These are phyloP conservation scores for Saccharomycopsis synnaedendra DNA, from an alignment of 805 yeast genomes.

Conservation along the genomic window DNA sequence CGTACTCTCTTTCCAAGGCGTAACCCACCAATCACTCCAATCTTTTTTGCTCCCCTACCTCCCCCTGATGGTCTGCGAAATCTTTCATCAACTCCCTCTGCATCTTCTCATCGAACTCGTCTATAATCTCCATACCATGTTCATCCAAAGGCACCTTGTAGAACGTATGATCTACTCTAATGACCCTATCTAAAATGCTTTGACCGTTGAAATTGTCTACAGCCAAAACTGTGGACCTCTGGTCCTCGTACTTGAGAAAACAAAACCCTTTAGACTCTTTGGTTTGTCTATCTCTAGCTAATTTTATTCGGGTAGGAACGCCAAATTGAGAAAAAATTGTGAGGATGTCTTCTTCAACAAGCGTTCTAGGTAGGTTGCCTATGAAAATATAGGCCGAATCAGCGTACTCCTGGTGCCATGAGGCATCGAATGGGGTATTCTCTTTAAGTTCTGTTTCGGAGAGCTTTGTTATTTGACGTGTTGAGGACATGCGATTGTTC, in stretches of 20 bases:
- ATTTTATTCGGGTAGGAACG: slow-evolving; percentile 62
- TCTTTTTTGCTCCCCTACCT: neutral
- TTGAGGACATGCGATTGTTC: neutral
- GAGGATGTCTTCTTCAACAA: slow-evolving; percentile 67
- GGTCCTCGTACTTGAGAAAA: slow-evolving; percentile 74
- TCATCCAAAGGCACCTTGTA: slow-evolving; percentile 17
- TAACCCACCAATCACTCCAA: too few species aligned
- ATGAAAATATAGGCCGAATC: slow-evolving; percentile 69
- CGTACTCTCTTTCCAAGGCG: too few species aligned
- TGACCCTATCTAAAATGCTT: neutral
- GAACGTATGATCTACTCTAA: slow-evolving; percentile 11
- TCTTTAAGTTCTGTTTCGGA: slow-evolving; percentile 58
- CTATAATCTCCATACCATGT: slow-evolving; percentile 13
- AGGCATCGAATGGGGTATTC: slow-evolving; percentile 47
- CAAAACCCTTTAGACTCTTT: slow-evolving; percentile 59
- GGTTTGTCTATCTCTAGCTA: slow-evolving; percentile 31
- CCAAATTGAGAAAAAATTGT: slow-evolving; percentile 85
- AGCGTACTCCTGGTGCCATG: slow-evolving; percentile 83
- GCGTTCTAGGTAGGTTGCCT: slow-evolving; percentile 54
- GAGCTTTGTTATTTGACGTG: slow-evolving; percentile 35
- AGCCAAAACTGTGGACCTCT: slow-evolving; percentile 69
- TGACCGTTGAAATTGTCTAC: slow-evolving; percentile 79
- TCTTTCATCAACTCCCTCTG: slow-evolving; percentile 13
- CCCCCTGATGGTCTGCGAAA: slow-evolving; percentile 3
- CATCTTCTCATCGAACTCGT: slow-evolving; percentile 11